phyloP scores from a whole-genome alignment of 2,329 filamentous ascomycete genomes.

The Ambrosiella xylebori region DNA sequence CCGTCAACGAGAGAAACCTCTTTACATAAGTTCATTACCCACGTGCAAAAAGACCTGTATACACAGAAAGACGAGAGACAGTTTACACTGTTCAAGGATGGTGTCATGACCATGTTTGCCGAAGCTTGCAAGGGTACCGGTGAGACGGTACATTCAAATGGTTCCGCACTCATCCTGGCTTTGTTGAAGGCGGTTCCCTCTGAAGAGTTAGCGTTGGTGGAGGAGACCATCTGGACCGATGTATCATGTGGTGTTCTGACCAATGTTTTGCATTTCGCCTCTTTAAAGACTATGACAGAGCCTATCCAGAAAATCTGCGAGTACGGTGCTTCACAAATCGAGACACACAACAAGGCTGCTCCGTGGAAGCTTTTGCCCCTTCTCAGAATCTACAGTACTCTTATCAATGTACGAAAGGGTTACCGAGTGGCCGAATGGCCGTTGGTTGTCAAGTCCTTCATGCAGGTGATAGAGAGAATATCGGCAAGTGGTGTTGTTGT shows the following conservation, averaged over 20 bases:
- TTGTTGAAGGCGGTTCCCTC: constrained; percentile 35
- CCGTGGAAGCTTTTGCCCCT: constrained; percentile 24
- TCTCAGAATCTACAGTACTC: constrained; percentile 45
- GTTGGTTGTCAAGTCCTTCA: constrained; percentile 38
- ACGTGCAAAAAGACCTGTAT: constrained; percentile 53
- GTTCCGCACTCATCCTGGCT: constrained; percentile 32
- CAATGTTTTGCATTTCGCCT: constrained; percentile 69
- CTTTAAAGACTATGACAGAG: constrained; percentile 52
- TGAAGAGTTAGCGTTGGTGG: constrained; percentile 30
- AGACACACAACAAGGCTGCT: constrained; percentile 15
- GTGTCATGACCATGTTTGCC: constrained; percentile 79
- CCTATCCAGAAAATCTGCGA: constrained; percentile 46
- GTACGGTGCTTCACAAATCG: constrained; percentile 22
- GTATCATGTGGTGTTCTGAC: constrained; percentile 62
- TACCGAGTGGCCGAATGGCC: constrained; percentile 58
- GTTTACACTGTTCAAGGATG: constrained; percentile 59
- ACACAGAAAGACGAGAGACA: constrained; percentile 35
- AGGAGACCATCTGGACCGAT: constrained; percentile 38
- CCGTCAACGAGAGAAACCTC: constrained; percentile 59
- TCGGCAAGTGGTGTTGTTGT: constrained; percentile 23
- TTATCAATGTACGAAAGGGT: constrained; percentile 68
- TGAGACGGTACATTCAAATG: constrained; percentile 41
- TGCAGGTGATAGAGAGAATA: constrained; percentile 33
- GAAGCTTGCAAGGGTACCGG: constrained; percentile 57
- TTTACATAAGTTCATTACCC: constrained; percentile 51